Conservation (phyloP, 2,329 filamentous ascomycete species). For the Juglanconis sp. region DNA sequence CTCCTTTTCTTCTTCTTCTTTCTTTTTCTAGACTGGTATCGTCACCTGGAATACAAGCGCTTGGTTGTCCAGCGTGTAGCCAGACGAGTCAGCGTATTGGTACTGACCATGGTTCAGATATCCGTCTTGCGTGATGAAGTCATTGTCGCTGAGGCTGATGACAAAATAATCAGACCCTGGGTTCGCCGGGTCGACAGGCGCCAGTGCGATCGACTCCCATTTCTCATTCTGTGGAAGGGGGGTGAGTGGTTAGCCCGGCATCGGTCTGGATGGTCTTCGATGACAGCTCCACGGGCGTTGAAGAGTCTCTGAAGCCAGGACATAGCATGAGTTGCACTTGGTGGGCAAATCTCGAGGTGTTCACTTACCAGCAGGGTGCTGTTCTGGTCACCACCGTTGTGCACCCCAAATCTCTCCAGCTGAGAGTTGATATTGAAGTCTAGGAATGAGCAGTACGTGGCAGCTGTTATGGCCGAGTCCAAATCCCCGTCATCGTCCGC, state of each 20-base stretch:
- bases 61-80: constrained; percentile 59
- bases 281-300: background rate
- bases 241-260: background rate
- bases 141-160: constrained; percentile 67
- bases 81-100: constrained; percentile 53
- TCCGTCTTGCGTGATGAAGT: constrained; percentile 71
- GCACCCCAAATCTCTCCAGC: constrained; percentile 62
- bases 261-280: background rate
- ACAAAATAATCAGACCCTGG: constrained; percentile 55
- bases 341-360: background rate
- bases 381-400: constrained; percentile 65
- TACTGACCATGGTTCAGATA: constrained; percentile 54
- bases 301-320: background rate
- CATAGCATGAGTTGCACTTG: background rate
- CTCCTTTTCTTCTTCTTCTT: no score
- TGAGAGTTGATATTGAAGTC: constrained; percentile 66
- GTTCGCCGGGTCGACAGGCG: constrained; percentile 50
- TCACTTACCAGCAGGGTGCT: constrained; percentile 41
- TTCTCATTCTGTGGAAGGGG: constrained; percentile 59
- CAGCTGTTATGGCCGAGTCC: constrained; percentile 50
- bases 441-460: constrained; percentile 62
- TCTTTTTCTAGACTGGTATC: constrained; percentile 22
- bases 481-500: constrained; percentile 46
- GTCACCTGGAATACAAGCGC: constrained; percentile 59
- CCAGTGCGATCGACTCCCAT: constrained; percentile 67